Conservation (phyloP, 106 monocot species). For the Acorus gramineus region DNA sequence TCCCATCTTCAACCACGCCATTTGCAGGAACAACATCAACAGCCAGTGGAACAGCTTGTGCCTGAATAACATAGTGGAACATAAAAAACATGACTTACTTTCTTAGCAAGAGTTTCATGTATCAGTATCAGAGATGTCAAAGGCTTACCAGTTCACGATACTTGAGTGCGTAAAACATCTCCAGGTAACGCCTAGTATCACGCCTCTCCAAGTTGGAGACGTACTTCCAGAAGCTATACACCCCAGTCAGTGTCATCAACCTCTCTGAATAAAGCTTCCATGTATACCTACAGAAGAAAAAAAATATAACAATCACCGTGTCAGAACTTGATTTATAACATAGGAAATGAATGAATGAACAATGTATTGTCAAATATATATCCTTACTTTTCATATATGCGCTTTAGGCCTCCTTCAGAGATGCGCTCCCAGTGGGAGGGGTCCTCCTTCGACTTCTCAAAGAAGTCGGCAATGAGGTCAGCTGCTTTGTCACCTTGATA, state of each 20-base stretch:
- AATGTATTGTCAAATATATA: not conserved
- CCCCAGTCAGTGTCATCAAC: conserved; percentile 63
- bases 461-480: conserved; percentile 44
- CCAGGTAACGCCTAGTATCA: conserved; percentile 67
- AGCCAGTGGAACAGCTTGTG: conserved; percentile 48
- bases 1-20: not conserved
- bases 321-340: too few species aligned
- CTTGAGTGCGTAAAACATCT: conserved; percentile 74
- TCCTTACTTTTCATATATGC: conserved; percentile 63
- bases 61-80: conserved; percentile 16
- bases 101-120: not conserved
- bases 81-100: too few species aligned
- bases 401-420: conserved; percentile 37
- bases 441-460: conserved; percentile 50
- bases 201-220: conserved; percentile 73
- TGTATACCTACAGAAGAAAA: conserved; percentile 35
- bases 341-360: too few species aligned
- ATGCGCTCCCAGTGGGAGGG: conserved; percentile 46
- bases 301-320: too few species aligned
- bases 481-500: conserved; percentile 56
- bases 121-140: not conserved
- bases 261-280: conserved; percentile 79
- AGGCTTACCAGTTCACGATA: conserved; percentile 50
- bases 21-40: conserved; percentile 45
- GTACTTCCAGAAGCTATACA: conserved; percentile 82